These are phyloP conservation scores for Candida chilensis DNA, from an alignment of 805 yeast genomes.

Conservation along the genomic window DNA sequence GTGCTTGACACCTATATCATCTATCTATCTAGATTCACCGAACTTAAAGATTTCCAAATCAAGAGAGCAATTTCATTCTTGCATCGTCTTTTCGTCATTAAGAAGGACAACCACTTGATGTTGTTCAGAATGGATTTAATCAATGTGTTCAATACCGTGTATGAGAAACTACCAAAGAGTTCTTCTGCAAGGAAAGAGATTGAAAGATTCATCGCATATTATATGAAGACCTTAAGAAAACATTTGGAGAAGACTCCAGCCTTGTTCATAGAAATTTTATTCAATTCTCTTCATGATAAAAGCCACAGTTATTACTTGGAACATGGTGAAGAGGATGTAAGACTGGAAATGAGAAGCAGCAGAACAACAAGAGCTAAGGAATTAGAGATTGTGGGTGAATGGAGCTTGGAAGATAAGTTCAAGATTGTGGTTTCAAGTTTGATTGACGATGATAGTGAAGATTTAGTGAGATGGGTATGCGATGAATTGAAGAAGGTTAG, in stretches of 20 bases:
- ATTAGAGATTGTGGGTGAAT: conserved; percentile 18
- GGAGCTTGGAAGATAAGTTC: conserved; percentile 34
- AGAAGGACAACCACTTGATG: conserved; percentile 47
- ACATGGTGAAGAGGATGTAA: conserved; percentile 42
- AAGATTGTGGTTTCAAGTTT: conserved; percentile 42
- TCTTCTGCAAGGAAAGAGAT: conserved; percentile 47
- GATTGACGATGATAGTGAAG: conserved; percentile 30
- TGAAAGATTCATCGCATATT: conserved; percentile 56
- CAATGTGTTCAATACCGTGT: conserved; percentile 38
- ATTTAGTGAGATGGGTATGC: conserved; percentile 33
- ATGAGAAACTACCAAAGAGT: conserved; percentile 35
- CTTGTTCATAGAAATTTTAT: conserved; percentile 55
- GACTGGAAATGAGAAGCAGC: conserved; percentile 9
- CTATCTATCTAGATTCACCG: conserved; percentile 51
- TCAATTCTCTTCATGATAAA: too few species aligned
- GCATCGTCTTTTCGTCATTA: conserved; percentile 54
- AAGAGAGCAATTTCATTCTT: conserved; percentile 61
- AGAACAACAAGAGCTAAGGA: conserved; percentile 20
- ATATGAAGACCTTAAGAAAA: conserved; percentile 47
- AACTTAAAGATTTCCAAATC: conserved; percentile 50
- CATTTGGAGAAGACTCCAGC: conserved; percentile 41
- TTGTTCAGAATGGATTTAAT: conserved; percentile 71
- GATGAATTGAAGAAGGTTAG: conserved; percentile 22
- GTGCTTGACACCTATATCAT: conserved; percentile 60
- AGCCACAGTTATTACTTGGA: conserved; percentile 43